phyloP scores from a whole-genome alignment of 1,139 yeast genomes.

The Kodamaea sp. region DNA sequence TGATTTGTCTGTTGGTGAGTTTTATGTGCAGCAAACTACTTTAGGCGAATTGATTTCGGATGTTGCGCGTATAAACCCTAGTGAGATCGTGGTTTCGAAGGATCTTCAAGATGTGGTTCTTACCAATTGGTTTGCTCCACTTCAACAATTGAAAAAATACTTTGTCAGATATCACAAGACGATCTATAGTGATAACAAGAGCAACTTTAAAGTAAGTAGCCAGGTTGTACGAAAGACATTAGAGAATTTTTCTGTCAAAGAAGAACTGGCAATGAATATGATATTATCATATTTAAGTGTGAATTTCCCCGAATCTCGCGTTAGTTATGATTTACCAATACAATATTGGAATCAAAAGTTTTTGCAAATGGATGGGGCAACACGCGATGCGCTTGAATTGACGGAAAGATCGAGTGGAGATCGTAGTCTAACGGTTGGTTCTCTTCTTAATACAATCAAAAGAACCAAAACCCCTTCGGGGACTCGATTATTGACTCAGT shows the following conservation, averaged over 20 bases:
- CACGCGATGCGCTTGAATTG: slow-evolving; percentile 79
- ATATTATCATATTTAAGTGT: slow-evolving; percentile 37
- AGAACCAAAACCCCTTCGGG: slow-evolving; percentile 82
- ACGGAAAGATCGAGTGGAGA: slow-evolving; percentile 50
- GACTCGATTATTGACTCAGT: slow-evolving; percentile 65
- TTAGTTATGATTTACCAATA: slow-evolving; percentile 35
- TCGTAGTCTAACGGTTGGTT: slow-evolving; percentile 58
- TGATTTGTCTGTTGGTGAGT: slow-evolving; percentile 80
- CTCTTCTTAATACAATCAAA: slow-evolving; percentile 63
- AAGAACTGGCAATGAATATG: slow-evolving; percentile 45
- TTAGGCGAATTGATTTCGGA: slow-evolving; percentile 54
- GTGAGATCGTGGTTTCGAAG: slow-evolving; percentile 55
- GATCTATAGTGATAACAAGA: slow-evolving; percentile 28
- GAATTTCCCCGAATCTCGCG: slow-evolving; percentile 40
- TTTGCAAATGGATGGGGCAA: slow-evolving; percentile 79
- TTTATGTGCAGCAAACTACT: slow-evolving; percentile 62
- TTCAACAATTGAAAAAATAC: slow-evolving; percentile 59
- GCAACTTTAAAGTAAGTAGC: slow-evolving; percentile 41
- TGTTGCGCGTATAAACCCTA: slow-evolving; percentile 61
- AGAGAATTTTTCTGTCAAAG: slow-evolving; percentile 48
- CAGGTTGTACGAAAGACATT: slow-evolving; percentile 55
- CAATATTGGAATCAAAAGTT: slow-evolving; percentile 43
- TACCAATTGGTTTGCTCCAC: slow-evolving; percentile 52
- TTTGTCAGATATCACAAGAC: slow-evolving; percentile 53
- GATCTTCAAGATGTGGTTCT: slow-evolving; percentile 30